Base-by-base conservation (phyloP, 2,329 filamentous ascomycete species). In the Ophiostoma triangulosporum region DNA sequence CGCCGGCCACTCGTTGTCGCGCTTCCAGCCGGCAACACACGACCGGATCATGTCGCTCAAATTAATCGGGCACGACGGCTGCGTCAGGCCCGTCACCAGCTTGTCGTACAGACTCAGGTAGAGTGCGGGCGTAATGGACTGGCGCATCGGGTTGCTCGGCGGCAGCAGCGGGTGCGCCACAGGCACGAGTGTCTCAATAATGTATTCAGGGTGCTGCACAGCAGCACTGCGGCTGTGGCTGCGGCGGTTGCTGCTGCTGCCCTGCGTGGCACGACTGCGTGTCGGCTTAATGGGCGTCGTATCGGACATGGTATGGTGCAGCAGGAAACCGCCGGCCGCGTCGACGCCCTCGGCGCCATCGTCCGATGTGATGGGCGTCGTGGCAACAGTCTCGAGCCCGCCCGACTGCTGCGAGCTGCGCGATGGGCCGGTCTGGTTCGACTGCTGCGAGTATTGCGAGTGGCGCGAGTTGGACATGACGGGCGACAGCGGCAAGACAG, bases 1-100 rank as follows among this genome's bases (percentile, higher is more conserved):
- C 1, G 86, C 88, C 4, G 91, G 90, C 91, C 91, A 97, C 66
- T 95, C 88, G 15, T 89, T 90, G 62, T 93, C 88, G 38, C 87
- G 77, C 67, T 94, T 95, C 91, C 91, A 96, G 43, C 91, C 91
- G 27, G 84, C 76, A 1, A 97, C 89, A 59, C 91, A 86, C 12
- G 87, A 81, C 9, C 81, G 77, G 22, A 87, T 80, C 70, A 96
- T 83, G 61, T 95, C 88, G 29, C 76, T 71, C 0, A 97, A 77
- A 61, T 95, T 96, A 63, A 96, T 85, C 3, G 91, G 91, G 15
- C 94, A 87, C 1, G 85, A 84, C 0, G 91, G 91, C 3, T 88
- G 87, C 58, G 93, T 77, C 35, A 76, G 78, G 62, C 91, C 83
- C 1, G 89, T 66, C 40, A 96, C 82, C 50, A 95, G 84, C 68